Conservation (phyloP, 768 basidiomycete species). For the Mycena vitilis region DNA sequence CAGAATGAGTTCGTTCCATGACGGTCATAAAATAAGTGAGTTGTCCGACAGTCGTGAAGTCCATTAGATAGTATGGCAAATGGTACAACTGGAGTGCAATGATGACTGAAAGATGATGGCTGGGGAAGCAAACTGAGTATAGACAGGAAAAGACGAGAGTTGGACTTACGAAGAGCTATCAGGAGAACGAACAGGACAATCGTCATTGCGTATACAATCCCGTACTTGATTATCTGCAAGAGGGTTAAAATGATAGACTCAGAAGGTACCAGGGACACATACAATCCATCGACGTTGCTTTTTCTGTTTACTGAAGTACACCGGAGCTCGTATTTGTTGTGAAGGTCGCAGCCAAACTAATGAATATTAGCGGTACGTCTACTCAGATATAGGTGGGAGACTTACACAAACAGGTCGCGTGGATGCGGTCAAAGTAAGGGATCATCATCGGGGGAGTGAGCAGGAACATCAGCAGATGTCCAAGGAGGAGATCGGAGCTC, state of each 20-base stretch:
- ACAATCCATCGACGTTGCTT: conserved; percentile 92
- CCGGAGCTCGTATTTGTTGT: conserved; percentile 91
- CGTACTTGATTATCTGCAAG: conserved; percentile 83
- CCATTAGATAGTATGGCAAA: conserved; percentile 59
- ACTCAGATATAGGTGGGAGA: conserved; percentile 30
- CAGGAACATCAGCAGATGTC: conserved; percentile 90
- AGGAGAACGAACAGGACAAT: conserved; percentile 80
- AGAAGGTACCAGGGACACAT: conserved; percentile 42
- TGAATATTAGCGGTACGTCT: conserved; percentile 36
- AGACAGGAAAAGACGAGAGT: conserved; percentile 26
- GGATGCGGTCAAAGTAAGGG: conserved; percentile 92
- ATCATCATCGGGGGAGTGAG: conserved; percentile 88
- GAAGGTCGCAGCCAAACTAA: conserved; percentile 95
- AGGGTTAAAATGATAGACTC: conserved; percentile 27
- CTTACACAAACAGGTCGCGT: conserved; percentile 92
- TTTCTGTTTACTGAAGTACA: conserved; percentile 92
- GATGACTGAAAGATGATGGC: conserved; percentile 71
- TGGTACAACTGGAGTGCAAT: conserved; percentile 70
- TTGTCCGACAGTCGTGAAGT: conserved; percentile 22
- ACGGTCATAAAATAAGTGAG: conserved; percentile 32
- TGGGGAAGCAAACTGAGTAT: conserved; percentile 41
- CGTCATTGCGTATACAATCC: conserved; percentile 77
- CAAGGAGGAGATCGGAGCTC: conserved; percentile 93
- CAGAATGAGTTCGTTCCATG: conserved; percentile 21
- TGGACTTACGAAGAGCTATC: conserved; percentile 77